Conservation (phyloP, 1,284 basidiomycete species). For the Phlebopus sp. region DNA sequence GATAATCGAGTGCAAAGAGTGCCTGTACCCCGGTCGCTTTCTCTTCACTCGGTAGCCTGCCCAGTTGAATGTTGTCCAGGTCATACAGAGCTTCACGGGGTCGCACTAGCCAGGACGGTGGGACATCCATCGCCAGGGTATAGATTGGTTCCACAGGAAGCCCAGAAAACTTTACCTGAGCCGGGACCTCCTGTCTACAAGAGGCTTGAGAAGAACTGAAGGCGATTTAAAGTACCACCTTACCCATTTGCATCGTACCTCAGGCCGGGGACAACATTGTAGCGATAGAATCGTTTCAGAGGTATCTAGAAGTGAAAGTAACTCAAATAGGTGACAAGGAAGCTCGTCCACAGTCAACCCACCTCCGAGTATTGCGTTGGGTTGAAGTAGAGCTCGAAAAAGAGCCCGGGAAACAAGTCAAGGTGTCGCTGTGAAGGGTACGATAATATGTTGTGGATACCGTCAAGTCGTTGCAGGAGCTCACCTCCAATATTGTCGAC, state of each 20-base stretch:
- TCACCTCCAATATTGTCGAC: slow-evolving; percentile 74
- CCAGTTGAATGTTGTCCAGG: slow-evolving; percentile 92
- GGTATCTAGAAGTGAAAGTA: slow-evolving; percentile 59
- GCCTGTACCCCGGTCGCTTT: slow-evolving; percentile 65
- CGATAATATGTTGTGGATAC: neutral
- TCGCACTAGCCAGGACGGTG: slow-evolving; percentile 88
- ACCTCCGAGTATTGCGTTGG: slow-evolving; percentile 70
- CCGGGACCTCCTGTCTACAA: slow-evolving; percentile 51
- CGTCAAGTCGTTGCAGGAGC: neutral
- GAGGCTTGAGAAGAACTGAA: neutral
- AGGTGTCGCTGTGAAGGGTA: slow-evolving; percentile 18
- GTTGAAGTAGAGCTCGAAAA: slow-evolving; percentile 75
- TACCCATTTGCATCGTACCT: slow-evolving; percentile 75
- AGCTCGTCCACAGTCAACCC: slow-evolving; percentile 11
- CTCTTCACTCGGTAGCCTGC: slow-evolving; percentile 57
- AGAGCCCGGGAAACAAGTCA: slow-evolving; percentile 61
- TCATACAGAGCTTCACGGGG: slow-evolving; percentile 89
- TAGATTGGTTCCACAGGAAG: slow-evolving; percentile 76
- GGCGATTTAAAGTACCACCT: slow-evolving; percentile 16
- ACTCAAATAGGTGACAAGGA: neutral
- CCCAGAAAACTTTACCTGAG: slow-evolving; percentile 49
- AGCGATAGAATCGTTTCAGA: slow-evolving; percentile 92
- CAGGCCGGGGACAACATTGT: slow-evolving; percentile 59
- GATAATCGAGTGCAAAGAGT: slow-evolving; percentile 84
- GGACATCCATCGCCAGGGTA: slow-evolving; percentile 89